Evolutionary conservation across 2,329 filamentous ascomycete genomes (phyloP).

Genomic region (Lomentospora prolificans): DNA sequence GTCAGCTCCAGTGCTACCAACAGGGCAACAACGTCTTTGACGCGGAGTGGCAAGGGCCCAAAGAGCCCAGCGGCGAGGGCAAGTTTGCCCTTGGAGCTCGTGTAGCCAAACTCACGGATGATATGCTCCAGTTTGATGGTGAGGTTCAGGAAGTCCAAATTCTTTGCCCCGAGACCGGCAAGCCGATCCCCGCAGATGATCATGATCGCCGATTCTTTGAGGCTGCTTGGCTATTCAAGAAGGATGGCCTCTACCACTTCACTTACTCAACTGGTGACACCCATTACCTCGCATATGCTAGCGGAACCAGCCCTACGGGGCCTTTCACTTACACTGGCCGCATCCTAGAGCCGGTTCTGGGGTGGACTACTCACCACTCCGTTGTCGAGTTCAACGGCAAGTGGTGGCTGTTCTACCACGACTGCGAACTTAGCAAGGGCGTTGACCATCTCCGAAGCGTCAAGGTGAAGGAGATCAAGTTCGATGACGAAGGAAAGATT

Average conservation of each 20-base stretch:
- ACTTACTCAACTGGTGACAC: constrained; percentile 72
- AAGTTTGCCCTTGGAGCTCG: constrained; percentile 52
- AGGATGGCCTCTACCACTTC: constrained; percentile 61
- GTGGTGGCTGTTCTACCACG: constrained; percentile 72
- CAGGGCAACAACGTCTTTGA: constrained; percentile 46
- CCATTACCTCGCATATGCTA: constrained; percentile 63
- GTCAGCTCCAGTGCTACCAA: constrained; percentile 69
- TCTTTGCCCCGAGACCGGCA: constrained; percentile 49
- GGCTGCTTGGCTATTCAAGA: constrained; percentile 71
- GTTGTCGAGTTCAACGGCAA: constrained; percentile 63
- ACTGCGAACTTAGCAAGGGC: constrained; percentile 57
- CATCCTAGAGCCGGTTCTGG: constrained; percentile 65
- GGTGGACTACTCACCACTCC: constrained; percentile 76
- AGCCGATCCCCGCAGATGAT: constrained; percentile 53
- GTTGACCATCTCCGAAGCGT: constrained; percentile 64
- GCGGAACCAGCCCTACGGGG: constrained; percentile 52
- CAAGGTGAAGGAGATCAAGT: constrained; percentile 66
- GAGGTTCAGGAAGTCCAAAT: constrained; percentile 53
- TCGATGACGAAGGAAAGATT: constrained; percentile 57
- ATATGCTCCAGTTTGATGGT: constrained; percentile 54
- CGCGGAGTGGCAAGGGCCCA: constrained; percentile 38
- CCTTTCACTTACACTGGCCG: constrained; percentile 64
- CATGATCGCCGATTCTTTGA: constrained; percentile 72
- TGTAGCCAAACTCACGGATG: constrained; percentile 51
- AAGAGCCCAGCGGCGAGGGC: constrained; percentile 49